Evolutionary conservation across 441 rosid species (phyloP).

Genomic region (Populus tomentosa): DNA sequence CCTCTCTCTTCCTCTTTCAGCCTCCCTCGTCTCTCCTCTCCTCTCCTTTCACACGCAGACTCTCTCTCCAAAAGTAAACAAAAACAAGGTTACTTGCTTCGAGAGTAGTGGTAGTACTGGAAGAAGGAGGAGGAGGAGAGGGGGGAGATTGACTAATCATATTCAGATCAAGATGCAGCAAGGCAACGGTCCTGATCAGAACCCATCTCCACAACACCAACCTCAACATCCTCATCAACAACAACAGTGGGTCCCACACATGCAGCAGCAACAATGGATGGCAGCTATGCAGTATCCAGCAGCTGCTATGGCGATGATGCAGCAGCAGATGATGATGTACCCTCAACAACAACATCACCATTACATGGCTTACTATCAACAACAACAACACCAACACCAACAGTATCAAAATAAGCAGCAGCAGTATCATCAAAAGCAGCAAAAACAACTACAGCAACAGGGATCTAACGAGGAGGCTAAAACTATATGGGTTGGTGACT

Average conservation of each 20-base stretch:
- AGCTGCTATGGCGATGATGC: conserved; percentile 78
- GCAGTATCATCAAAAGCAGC: conserved; percentile 34
- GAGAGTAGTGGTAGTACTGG: neutral
- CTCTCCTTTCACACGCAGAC: conserved; percentile 8
- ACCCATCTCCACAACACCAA: conserved; percentile 24
- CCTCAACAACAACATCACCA: conserved; percentile 46
- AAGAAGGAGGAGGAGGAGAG: too few relatives aligned
- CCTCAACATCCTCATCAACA: conserved; percentile 32
- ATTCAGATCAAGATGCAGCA: conserved; percentile 52
- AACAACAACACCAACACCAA: conserved; percentile 18
- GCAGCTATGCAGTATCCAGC: conserved; percentile 70
- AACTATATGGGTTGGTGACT: conserved; percentile 90
- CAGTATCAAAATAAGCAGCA: conserved; percentile 42
- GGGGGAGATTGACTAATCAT: conserved; percentile 13
- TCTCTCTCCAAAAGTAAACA: conserved; percentile 3
- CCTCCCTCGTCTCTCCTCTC: conserved; percentile 7
- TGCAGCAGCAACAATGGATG: conserved; percentile 54
- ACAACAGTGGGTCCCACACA: conserved; percentile 33
- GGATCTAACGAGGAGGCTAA: conserved; percentile 58
- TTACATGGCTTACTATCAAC: conserved; percentile 37
- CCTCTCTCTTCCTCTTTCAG: conserved; percentile 18
- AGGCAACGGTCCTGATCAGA: conserved; percentile 54
- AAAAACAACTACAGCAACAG: conserved; percentile 31
- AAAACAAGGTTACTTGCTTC: neutral
- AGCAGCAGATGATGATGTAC: conserved; percentile 75